Evolutionary conservation across 768 basidiomycete genomes (phyloP), one percentile per base, ranked within the genome.

Genomic region (Pisolithus tinctorius): DNA sequence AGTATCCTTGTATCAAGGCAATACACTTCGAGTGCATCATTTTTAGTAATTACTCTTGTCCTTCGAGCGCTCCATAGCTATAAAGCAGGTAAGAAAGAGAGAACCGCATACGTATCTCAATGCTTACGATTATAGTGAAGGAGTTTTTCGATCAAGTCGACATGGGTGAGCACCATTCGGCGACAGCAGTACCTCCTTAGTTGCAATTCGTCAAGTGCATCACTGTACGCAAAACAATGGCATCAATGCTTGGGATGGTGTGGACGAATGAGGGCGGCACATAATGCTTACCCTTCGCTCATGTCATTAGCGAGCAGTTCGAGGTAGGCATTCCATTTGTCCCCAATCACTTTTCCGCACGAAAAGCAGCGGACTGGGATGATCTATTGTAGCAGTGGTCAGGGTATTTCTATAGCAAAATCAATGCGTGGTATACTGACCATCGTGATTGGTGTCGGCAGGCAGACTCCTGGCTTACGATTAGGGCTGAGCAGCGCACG

Each of bases 311-410:
- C 81, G 53, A 96, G 73, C 40, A 94, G 71, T 60, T 86, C 83
- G 36, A 96, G 71, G 67, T 96, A 98, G 20, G 79, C 78, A 52
- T 81, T 86, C 94, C 95, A 97, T 58, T 96, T 90, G 74, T 97
- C 92, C 45, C 95, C 93, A 39, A 97, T 86, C 55, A 98, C 93
- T 70, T 97, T 97, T 42, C 95, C 95, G 63, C 93, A 95, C 14
- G 93, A 92, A 64, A 96, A 96, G 59, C 93, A 95, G 40, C 94
- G 83, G 7, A 97, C 90, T 43, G 94, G 93, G 57, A 96, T 95
- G 55, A 97, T 98, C 94, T 95, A 60, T 20, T 2, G 27, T 41
- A 8, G 20, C 7, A 4, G 20, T 14, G 25, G 10, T 38, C 2
- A 40, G 14, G 31, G 26, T 7, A 20, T 16, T 31, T 13, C 40